Percentiles rank a stretch among this genome's conserved stretches.
These are phyloP conservation scores for Prunella vulgaris DNA, from an alignment of 257 asterid species.

Conservation along the genomic window DNA sequence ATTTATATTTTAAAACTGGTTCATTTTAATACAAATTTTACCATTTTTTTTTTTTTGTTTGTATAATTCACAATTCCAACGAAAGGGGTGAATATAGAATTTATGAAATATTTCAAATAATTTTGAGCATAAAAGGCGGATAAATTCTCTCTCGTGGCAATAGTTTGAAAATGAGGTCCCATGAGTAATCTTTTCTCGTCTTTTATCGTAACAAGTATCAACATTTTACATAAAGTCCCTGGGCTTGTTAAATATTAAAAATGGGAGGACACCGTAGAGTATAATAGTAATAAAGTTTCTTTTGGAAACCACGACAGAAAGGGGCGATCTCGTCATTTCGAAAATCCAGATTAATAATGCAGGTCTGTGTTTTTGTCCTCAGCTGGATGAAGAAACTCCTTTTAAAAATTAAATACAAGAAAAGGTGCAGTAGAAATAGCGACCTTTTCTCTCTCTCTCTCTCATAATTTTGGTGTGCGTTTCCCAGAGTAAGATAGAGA, in stretches of 20 bases:
- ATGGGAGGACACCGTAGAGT: conserved; percentile 7
- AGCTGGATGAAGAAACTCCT: conserved; percentile 37
- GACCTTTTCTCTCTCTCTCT: conserved; percentile 37
- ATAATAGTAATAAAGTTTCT: conserved; percentile 6
- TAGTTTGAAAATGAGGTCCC: conserved; percentile 5
- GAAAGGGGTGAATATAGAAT: too few relatives aligned
- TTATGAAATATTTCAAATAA: not conserved
- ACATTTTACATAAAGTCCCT: not conserved
- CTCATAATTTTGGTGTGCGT: conserved; percentile 27
- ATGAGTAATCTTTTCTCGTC: conserved; percentile 1
- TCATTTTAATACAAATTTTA: too few relatives aligned
- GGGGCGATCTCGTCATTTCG: conserved; percentile 36
- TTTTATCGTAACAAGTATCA: not conserved
- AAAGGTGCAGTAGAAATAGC: conserved; percentile 41
- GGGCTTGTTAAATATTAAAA: conserved; percentile 2
- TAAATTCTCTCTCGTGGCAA: not conserved
- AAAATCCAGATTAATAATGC: conserved; percentile 27
- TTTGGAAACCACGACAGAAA: conserved; percentile 3
- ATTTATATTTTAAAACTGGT: too few relatives aligned
- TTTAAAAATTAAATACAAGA: conserved; percentile 26
- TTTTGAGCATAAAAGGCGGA: not conserved
- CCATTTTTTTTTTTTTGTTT: too few relatives aligned
- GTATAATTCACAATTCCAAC: too few relatives aligned
- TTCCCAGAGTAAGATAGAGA: not conserved
- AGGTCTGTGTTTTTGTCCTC: conserved; percentile 45